Percentiles rank a stretch among this genome's conserved stretches.
Evolutionary conservation across 768 basidiomycete species (phyloP).

Genomic region (Asterophora lycoperdoides): DNA sequence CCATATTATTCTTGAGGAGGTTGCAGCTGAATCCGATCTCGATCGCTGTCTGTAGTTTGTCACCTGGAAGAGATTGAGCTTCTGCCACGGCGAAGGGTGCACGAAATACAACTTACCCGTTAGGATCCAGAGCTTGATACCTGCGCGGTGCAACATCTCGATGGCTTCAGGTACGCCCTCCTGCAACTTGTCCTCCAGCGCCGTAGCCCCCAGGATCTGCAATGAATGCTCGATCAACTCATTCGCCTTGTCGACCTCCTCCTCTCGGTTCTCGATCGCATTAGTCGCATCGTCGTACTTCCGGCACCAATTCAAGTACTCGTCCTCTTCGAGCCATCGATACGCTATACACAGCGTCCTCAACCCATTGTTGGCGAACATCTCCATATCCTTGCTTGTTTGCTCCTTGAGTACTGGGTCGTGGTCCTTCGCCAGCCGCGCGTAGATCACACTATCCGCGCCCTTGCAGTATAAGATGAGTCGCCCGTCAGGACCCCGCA

Average conservation of each 20-base stretch:
- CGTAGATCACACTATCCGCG: slow-evolving; percentile 94
- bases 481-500: slow-evolving; percentile 78
- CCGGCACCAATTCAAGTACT: slow-evolving; percentile 78
- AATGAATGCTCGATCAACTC: slow-evolving; percentile 80
- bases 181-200: slow-evolving; percentile 95
- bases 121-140: slow-evolving; percentile 97
- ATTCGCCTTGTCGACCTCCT: slow-evolving; percentile 86
- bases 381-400: slow-evolving; percentile 86
- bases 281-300: slow-evolving; percentile 80
- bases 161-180: slow-evolving; percentile 97
- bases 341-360: slow-evolving; percentile 89
- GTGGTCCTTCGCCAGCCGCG: slow-evolving; percentile 73
- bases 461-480: slow-evolving; percentile 91
- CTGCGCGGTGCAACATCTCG: slow-evolving; percentile 83
- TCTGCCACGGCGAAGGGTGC: neutral
- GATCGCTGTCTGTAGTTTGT: slow-evolving; percentile 97
- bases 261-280: slow-evolving; percentile 76
- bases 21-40: slow-evolving; percentile 98
- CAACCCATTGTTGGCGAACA: slow-evolving; percentile 89
- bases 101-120: slow-evolving; percentile 53
- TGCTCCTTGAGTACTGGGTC: slow-evolving; percentile 69
- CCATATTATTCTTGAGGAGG: slow-evolving; percentile 90
- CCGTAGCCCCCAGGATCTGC: slow-evolving; percentile 88
- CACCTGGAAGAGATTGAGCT: slow-evolving; percentile 44
- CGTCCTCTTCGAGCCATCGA: slow-evolving; percentile 72